Evolutionary conservation across 176 grass and related monocot genomes (phyloP), one percentile per base, ranked within the genome.

Genomic region (Canna indica): DNA sequence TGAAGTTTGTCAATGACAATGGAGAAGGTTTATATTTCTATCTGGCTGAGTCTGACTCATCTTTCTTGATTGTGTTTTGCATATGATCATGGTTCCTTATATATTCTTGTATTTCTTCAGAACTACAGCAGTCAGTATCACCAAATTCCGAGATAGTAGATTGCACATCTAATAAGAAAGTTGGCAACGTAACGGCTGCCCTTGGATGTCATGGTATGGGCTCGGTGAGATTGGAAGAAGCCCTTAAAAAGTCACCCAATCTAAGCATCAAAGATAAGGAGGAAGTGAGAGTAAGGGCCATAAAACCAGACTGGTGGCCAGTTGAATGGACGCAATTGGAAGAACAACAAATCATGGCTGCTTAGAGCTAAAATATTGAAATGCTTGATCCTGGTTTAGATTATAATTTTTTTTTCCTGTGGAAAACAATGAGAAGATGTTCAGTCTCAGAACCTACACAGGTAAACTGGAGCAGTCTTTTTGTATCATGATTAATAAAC

Each of bases 281-380:
- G 17, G 81, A 87, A 28, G 64, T 92, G 34, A 81, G 71, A 53
- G 78, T 97, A 11, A 66, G 77, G 69, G 82, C 81, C 48, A 71
- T 87, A 14, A 97, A 57, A 26, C 93, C 93, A 25, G 75, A 90
- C 32, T 97, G 93, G 93, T 97, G 93, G 93, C 93, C 86, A 3
- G 38, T 59, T 71, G 93, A 97, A 79, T 97, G 93, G 93, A 83
- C 82, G 16, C 68, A 32, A 70, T 32, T 48, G 68, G 27, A 48
- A 70, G 41, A 66, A 66, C 63, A 66, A 66, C 34, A 39, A 24
- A 39, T 1, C 13, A 31, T 9, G 11, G 63, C 63, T 38, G 63
- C 63, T 66, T 66, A 41, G 35, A 66, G 63, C 35, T 66, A 66
- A 34, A 65, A n/a, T n/a, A 24, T 18, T 3, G 7, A 65, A 20